Evolutionary conservation across 176 grass and related monocot genomes (phyloP), one percentile per base, ranked within the genome.

Genomic region (Stipa capillata): DNA sequence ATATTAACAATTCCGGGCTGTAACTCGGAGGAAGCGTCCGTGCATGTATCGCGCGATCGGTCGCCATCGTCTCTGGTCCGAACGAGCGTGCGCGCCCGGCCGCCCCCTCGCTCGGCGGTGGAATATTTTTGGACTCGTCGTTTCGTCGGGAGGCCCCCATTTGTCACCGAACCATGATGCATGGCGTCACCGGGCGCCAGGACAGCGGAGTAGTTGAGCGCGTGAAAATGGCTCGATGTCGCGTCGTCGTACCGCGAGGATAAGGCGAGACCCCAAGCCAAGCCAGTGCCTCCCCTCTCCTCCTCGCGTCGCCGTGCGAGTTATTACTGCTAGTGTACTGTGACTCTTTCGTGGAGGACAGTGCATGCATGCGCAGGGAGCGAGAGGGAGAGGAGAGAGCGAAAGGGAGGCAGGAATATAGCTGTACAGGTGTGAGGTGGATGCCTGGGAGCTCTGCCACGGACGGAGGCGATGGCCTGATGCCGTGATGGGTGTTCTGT

Each of bases 251-350:
- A 69, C 72, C 64, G 79, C 79, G 63, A 76, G 72, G 75, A 60
- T 69, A 43, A 67, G 69, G 8, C 82, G 87, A 88, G 69, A 60
- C 80, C 75, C 25, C 58, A 40, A 82, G n/a, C n/a, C n/a, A n/a
- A n/a, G 70, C 17, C 49, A 14, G 17, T 51, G 69, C 58, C 48
- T 21, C 36, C 17, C 34, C 0, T 27, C 27, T 28, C 36, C 35
- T 14, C 34, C 33, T 35, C 64, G 11, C 73, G 45, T 29, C 51
- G n/a, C 73, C 70, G 2, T 17, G 50, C n/a, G 65, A 72, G 79
- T 87, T 31, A 78, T 65, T 37, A 48, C 43, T 3, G 6, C 43
- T 5, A 8, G 1, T 47, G 4, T 41, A 2, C n/a, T 8, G 10
- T 34, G 17, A 14, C 18, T 29, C 36, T 32, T 44, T 31, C 1